phyloP scores from a whole-genome alignment of 176 grass and related monocot genomes.

The Elymus sibiricus region DNA sequence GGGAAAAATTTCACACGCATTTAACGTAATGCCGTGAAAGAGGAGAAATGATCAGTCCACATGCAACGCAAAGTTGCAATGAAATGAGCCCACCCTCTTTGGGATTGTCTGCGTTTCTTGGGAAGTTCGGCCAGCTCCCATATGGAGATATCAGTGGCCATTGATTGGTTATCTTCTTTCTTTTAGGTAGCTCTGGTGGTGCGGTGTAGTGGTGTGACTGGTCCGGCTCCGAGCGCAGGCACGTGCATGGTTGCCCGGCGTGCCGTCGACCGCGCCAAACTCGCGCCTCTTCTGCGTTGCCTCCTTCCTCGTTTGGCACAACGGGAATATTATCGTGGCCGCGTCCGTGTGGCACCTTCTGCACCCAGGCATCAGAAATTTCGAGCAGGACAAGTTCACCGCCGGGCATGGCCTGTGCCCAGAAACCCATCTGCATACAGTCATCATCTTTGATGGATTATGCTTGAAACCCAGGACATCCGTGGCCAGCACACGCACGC shows the following conservation, averaged over 20 bases:
- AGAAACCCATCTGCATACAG: no score
- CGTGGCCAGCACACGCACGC: background rate
- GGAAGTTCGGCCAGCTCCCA: background rate
- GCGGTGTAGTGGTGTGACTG: background rate
- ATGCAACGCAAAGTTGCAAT: background rate
- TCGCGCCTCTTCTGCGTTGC: background rate
- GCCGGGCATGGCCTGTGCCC: no score
- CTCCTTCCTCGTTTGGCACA: no score
- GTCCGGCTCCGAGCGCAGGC: background rate
- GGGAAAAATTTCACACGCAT: background rate
- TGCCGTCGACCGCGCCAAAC: background rate
- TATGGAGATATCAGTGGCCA: background rate
- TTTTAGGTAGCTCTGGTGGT: background rate
- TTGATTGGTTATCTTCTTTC: background rate
- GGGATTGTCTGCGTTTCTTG: background rate
- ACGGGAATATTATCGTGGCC: background rate
- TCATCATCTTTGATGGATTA: background rate
- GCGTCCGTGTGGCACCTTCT: background rate
- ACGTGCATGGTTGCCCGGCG: background rate
- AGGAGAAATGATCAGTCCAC: background rate
- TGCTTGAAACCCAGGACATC: background rate
- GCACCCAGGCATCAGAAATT: background rate
- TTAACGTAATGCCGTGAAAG: background rate
- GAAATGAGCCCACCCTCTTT: background rate
- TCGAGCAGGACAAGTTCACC: no score